Evolutionary conservation across 768 basidiomycete species (phyloP).

Genomic region (Royoungia palumana): DNA sequence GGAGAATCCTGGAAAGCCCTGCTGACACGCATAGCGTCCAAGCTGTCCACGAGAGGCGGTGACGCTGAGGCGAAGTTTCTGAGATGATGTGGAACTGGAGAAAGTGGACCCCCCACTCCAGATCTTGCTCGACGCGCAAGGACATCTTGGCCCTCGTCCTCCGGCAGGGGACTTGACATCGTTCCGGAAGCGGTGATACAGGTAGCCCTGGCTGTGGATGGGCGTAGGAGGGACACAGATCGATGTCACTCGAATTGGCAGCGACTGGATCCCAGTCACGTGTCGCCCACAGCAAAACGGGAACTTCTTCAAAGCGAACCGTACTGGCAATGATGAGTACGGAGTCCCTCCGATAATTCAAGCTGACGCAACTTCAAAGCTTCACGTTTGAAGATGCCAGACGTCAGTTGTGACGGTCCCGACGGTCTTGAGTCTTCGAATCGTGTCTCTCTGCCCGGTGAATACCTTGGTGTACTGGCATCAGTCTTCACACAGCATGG

Average conservation of each 20-base stretch:
- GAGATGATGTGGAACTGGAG: conserved; percentile 6
- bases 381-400: too few species aligned
- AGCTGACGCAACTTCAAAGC: too few species aligned
- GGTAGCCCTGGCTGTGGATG: too few species aligned
- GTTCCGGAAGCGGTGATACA: not conserved
- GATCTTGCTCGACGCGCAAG: not conserved
- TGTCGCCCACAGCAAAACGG: not conserved
- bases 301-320: too few species aligned
- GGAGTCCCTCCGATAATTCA: too few species aligned
- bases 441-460: too few species aligned
- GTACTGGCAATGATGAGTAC: too few species aligned
- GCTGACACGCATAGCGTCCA: conserved; percentile 6
- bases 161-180: not conserved
- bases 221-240: too few species aligned
- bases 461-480: too few species aligned
- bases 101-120: conserved; percentile 5
- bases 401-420: too few species aligned
- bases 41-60: not conserved
- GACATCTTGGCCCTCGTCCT: not conserved
- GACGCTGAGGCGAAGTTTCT: conserved; percentile 9
- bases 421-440: not conserved
- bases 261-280: conserved; percentile 1
- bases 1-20: not conserved
- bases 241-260: too few species aligned
- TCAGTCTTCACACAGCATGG: not conserved